A percentile compares a stretch with the other conserved stretches of the same genome.
phyloP scores from a whole-genome alignment of 257 asterid genomes.

The Jacaranda copaia region DNA sequence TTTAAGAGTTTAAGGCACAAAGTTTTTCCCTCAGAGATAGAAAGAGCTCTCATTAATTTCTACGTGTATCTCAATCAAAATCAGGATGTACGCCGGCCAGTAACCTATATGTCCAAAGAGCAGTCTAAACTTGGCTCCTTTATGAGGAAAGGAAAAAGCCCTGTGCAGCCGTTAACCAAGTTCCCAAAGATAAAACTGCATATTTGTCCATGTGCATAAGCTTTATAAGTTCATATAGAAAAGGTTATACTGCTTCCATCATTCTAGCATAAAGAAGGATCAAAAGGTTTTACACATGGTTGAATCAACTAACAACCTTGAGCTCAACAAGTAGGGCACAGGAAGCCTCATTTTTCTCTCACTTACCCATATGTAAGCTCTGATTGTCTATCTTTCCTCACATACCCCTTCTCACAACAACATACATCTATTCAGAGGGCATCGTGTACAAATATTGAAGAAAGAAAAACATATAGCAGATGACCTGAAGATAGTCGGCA shows the following conservation, averaged over 20 bases:
- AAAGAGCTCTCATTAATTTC: background rate
- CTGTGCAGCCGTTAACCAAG: conserved; percentile 2
- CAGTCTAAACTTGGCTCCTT: background rate
- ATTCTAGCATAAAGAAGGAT: conserved; percentile 6
- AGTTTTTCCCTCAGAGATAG: background rate
- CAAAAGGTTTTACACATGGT: background rate
- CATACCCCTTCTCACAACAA: background rate
- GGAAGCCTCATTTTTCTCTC: conserved; percentile 6
- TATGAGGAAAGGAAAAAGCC: background rate
- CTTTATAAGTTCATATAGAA: background rate
- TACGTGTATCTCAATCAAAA: conserved; percentile 1
- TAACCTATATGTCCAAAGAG: background rate
- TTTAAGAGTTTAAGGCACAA: background rate
- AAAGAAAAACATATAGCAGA: background rate
- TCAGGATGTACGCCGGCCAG: background rate
- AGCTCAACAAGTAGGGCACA: background rate
- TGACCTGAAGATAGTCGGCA: background rate
- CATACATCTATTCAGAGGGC: conserved; percentile 17
- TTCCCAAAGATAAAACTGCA: background rate
- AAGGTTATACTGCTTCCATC: background rate
- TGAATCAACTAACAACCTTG: background rate
- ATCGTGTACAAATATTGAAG: background rate
- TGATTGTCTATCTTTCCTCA: conserved; percentile 14
- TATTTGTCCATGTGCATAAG: background rate
- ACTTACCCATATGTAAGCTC: conserved; percentile 8